Base-by-base conservation (phyloP, 139 green algal genomes). In the Coccomyxa sp. region DNA sequence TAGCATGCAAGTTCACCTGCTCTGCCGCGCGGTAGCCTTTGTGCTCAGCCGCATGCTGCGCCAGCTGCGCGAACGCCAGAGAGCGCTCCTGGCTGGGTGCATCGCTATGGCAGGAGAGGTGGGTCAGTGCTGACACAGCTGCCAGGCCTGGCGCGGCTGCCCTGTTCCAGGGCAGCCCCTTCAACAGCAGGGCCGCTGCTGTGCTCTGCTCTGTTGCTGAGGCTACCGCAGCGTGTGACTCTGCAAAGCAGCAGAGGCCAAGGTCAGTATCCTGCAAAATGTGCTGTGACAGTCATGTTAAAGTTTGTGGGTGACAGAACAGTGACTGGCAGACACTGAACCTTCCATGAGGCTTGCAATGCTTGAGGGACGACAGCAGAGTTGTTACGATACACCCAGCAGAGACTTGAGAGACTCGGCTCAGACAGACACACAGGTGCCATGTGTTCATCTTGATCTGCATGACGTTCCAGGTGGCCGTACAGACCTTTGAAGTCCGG, bases 41-140 rank as follows among this genome's bases (percentile, higher is more conserved):
- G 34, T 64, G 55, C 10, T 55, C 76, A 6, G 72, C 77, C 29
- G 87, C 69, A 54, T 70, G 76, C 33, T 75, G 64, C 0, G 85
- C 85, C 68, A 89, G 85, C 78, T 89, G 85, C 4, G 82, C 82
- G 50, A 85, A 82, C 7, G 82, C 85, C 9, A 81, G 71, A 70
- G 68, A 80, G 54, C 70, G 55, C 38, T 89, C 82, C 36, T 79
- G 79, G 6, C 72, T 37, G 7, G 33, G 36, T 3, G 80, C 77
- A 33, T 71, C 36, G 40, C 73, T 74, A n/a, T n/a, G 70, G 58
- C 82, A 86, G 1, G 71, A 74, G 40, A 92, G 77, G 55, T 83
- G 82, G 22, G 78, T 68, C 37, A 91, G 74, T 0, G 74, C 70
- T 29, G 83, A 80, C 22, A 70, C 71, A 2, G 68, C 50, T 18